Conservation (phyloP, 805 yeast genomes). For the Yamadazyma takamatsuzukensis region DNA sequence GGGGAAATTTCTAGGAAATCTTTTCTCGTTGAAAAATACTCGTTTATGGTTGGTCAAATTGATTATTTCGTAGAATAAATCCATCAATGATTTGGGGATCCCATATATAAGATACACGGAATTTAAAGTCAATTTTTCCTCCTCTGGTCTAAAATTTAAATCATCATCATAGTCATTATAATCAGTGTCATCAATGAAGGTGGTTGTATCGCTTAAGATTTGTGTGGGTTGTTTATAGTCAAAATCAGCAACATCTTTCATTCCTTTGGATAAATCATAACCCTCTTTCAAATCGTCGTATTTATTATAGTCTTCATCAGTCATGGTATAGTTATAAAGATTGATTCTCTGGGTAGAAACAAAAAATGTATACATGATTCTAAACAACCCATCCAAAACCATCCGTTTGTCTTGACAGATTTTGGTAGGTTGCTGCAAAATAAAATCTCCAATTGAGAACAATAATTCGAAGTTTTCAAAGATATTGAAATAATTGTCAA, state of each 20-base stretch:
- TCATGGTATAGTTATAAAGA: slow-evolving; percentile 41
- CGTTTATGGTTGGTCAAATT: slow-evolving; percentile 51
- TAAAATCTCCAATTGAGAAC: slow-evolving; percentile 38
- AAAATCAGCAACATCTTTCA: too few relatives aligned
- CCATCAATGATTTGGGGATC: slow-evolving; percentile 43
- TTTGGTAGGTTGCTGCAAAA: slow-evolving; percentile 13
- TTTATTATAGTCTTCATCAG: slow-evolving; percentile 28
- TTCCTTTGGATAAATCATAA: slow-evolving; percentile 27
- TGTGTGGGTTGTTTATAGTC: slow-evolving; percentile 25
- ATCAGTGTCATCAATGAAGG: slow-evolving; percentile 7
- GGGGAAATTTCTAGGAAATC: slow-evolving; percentile 53
- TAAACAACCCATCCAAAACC: slow-evolving; percentile 5
- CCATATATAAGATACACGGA: slow-evolving; percentile 44
- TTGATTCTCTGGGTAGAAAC: slow-evolving; percentile 50
- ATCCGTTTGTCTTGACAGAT: slow-evolving; percentile 1
- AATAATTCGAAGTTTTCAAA: slow-evolving; percentile 41
- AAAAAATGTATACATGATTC: slow-evolving; percentile 25
- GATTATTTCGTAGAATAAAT: slow-evolving; percentile 43
- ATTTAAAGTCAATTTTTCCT: slow-evolving; percentile 13
- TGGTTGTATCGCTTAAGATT: slow-evolving; percentile 18
- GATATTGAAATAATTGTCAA: slow-evolving; percentile 36
- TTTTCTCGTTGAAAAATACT: slow-evolving; percentile 35
- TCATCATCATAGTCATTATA: slow-evolving; percentile 10
- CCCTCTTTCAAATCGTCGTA: slow-evolving; percentile 42
- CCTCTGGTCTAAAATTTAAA: slow-evolving; percentile 4